phyloP scores from a whole-genome alignment of 169 alveolate species.

The Perkinsus chesapeaki region DNA sequence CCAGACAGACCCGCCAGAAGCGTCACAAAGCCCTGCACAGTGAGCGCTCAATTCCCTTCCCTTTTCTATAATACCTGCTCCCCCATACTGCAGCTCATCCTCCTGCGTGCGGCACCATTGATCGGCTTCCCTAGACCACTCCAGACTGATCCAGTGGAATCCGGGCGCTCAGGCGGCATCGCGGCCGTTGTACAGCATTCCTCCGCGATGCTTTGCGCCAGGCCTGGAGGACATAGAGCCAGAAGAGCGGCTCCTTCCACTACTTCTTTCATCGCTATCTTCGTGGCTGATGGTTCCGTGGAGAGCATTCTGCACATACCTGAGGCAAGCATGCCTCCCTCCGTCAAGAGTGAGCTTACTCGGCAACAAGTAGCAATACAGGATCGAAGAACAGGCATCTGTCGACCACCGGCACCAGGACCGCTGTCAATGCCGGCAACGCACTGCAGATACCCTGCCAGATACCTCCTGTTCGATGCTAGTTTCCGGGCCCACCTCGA shows the following conservation, averaged over 20 bases:
- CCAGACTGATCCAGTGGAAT: background rate
- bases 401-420: background rate
- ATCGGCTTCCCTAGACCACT: background rate
- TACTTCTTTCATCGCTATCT: background rate
- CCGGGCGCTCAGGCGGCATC: background rate
- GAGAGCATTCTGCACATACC: background rate
- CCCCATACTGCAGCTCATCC: background rate
- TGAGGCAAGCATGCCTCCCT: background rate
- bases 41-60: background rate
- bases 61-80: background rate
- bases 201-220: background rate
- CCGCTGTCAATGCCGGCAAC: background rate
- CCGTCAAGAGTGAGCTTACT: background rate
- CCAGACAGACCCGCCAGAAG: background rate
- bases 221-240: background rate
- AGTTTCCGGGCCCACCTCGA: background rate
- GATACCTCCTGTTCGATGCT: background rate
- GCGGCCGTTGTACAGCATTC: background rate
- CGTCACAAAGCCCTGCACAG: background rate
- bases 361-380: background rate
- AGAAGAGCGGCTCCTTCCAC: background rate
- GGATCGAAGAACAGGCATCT: background rate
- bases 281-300: background rate
- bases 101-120: background rate
- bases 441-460: background rate